phyloP scores from a whole-genome alignment of 257 asterid genomes.

The Cordia subcordata region DNA sequence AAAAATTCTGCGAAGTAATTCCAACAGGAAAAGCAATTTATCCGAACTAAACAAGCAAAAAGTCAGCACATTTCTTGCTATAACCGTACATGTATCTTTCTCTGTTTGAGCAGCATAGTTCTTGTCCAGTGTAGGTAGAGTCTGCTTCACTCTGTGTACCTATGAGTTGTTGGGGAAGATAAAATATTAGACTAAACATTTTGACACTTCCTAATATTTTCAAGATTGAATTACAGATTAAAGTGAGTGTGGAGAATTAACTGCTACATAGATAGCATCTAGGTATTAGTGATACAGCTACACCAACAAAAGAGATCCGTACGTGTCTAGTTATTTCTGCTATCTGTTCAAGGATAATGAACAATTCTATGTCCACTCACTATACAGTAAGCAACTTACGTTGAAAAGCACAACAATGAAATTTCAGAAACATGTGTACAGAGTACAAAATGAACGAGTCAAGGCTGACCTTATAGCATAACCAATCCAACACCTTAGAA shows the following conservation, averaged over 20 bases:
- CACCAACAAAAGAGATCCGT: background rate
- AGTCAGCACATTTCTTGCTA: background rate
- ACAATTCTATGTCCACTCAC: background rate
- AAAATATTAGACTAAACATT: background rate
- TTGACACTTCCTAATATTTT: background rate
- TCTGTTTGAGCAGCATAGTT: conserved; percentile 79
- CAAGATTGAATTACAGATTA: background rate
- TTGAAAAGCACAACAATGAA: background rate
- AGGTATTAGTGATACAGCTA: background rate
- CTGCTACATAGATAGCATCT: background rate
- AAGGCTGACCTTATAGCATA: conserved; percentile 72
- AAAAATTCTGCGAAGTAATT: too few relatives aligned
- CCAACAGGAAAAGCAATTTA: too few relatives aligned
- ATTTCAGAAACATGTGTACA: background rate
- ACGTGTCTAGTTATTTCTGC: background rate
- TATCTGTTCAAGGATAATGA: background rate
- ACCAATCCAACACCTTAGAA: conserved; percentile 76
- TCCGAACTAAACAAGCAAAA: background rate
- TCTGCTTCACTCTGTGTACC: conserved; percentile 64
- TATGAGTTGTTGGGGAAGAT: conserved; percentile 28
- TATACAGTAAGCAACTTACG: background rate
- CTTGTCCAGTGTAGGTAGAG: conserved; percentile 66
- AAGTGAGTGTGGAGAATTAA: too few relatives aligned
- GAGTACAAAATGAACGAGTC: conserved; percentile 13
- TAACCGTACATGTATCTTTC: conserved; percentile 63